Conservation (phyloP, 2,329 filamentous ascomycete species). For the Aureobasidium sp. region DNA sequence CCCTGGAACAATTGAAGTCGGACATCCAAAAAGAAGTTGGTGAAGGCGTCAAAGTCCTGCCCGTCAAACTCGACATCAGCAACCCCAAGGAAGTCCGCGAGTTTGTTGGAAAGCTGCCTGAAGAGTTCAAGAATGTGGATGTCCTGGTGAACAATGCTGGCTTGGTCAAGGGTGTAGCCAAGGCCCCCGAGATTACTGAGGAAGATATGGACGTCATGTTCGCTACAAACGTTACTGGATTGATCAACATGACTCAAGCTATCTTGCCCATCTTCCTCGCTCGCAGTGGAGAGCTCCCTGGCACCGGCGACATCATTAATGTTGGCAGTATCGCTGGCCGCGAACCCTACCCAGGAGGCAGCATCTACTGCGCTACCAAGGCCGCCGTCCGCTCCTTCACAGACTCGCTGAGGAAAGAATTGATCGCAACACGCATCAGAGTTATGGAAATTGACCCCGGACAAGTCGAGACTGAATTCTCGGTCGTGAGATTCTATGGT, state of each 20-base stretch:
- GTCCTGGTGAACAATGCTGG: slow-evolving; percentile 98
- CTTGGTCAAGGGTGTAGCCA: slow-evolving; percentile 88
- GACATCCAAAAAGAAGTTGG: slow-evolving; percentile 83
- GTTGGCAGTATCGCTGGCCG: slow-evolving; percentile 93
- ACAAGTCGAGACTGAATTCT: slow-evolving; percentile 96
- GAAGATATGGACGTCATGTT: slow-evolving; percentile 92
- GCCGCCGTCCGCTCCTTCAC: slow-evolving; percentile 89
- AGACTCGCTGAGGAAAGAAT: slow-evolving; percentile 83
- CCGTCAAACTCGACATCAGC: slow-evolving; percentile 89
- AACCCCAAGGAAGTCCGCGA: slow-evolving; percentile 75
- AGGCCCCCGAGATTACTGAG: slow-evolving; percentile 83
- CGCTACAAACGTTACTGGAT: slow-evolving; percentile 90
- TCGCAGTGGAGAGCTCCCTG: slow-evolving; percentile 63
- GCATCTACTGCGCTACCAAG: slow-evolving; percentile 95
- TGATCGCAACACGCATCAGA: slow-evolving; percentile 82
- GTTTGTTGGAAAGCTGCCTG: slow-evolving; percentile 79
- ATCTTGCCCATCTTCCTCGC: slow-evolving; percentile 85
- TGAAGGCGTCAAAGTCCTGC: slow-evolving; percentile 81
- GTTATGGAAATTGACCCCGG: slow-evolving; percentile 93
- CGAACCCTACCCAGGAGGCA: slow-evolving; percentile 85
- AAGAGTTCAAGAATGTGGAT: slow-evolving; percentile 86
- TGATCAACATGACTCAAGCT: slow-evolving; percentile 98
- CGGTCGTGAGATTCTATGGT: slow-evolving; percentile 86
- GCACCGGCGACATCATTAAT: slow-evolving; percentile 94
- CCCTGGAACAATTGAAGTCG: slow-evolving; percentile 77